Evolutionary conservation across 1,284 basidiomycete species (phyloP).

Genomic region (Fistulina hepatica): DNA sequence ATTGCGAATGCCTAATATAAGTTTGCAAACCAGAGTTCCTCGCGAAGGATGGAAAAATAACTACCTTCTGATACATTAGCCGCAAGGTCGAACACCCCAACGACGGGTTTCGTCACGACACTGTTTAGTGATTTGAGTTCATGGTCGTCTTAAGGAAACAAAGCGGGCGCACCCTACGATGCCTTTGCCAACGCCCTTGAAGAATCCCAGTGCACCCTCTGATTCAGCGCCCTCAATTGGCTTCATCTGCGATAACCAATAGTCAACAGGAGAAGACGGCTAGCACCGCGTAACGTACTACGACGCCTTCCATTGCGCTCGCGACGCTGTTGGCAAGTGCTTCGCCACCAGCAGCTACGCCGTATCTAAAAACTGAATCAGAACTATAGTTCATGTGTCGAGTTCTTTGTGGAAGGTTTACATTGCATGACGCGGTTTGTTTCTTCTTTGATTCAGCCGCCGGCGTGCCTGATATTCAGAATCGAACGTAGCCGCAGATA

Average conservation of each 20-base stretch:
- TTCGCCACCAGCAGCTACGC: conserved; percentile 89
- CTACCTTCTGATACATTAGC: conserved; percentile 91
- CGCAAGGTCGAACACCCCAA: conserved; percentile 94
- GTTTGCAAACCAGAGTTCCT: conserved; percentile 4
- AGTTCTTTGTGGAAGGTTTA: conserved; percentile 22
- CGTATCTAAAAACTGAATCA: conserved; percentile 50
- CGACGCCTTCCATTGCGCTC: conserved; percentile 91
- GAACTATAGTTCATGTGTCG: no score
- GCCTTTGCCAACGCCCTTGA: conserved; percentile 96
- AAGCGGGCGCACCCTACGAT: conserved; percentile 72
- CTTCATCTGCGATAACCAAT: conserved; percentile 52
- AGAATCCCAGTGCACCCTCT: conserved; percentile 91
- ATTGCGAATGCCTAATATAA: conserved; percentile 72
- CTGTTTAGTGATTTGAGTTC: conserved; percentile 29
- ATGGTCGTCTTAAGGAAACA: conserved; percentile 6
- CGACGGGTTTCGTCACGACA: conserved; percentile 91
- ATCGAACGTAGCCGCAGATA: conserved; percentile 95
- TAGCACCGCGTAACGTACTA: conserved; percentile 39
- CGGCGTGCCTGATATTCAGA: conserved; percentile 89
- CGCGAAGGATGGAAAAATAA: conserved; percentile 3
- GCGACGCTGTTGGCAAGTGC: conserved; percentile 91
- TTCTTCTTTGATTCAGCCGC: conserved; percentile 81
- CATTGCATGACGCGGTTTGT: conserved; percentile 94
- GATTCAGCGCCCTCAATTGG: conserved; percentile 95
- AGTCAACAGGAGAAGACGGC: conserved; percentile 1